Evolutionary conservation across 371 early-diverging fungal species (phyloP), one percentile per base, ranked within the genome.

Genomic region (Entomophthora muscae): DNA sequence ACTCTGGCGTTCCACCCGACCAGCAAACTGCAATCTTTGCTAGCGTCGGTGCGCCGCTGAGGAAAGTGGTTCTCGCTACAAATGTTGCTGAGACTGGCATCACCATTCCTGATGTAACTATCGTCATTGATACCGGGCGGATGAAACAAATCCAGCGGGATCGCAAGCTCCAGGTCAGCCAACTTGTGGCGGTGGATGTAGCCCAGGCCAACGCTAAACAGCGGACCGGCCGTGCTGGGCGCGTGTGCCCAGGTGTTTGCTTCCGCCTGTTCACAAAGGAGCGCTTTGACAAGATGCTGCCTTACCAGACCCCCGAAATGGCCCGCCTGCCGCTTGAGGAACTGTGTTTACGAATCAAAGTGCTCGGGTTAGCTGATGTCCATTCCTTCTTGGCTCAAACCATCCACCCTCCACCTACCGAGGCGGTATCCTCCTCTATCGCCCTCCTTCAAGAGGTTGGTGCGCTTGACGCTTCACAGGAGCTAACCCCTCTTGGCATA

Each of bases 31-130:
- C 73, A 13, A 85, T 84, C 1, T 83, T 85, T 70, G 80, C 80
- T 28, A 65, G 73, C 2, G 83, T 84, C 10, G 79, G 82, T 0
- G 59, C 68, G 0, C 73, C 76, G 1, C 67, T 70, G 61, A 75
- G 89, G 24, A 90, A 91, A 67, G 79, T 91, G 24, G 84, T 94
- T 32, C 74, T 98, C n/a, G 85, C 97, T 0, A 90, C 99, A 30
- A 99, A 99, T 74, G 90, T 99, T 73, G 96, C 98, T n/a, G 99
- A 99, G 73, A 98, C 98, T 1, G 92, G 93, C 58, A 85, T 99
- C 61, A 99, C 99, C 0, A 98, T 99, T 60, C 90, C 90, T 63
- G 92, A 94, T 26, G 89, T 99, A 59, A 88, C 86, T 24, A 98
- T 97, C 75, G 98, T 99, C 24, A 79, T 99, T 55, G 99, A 99